A percentile compares a stretch with the other conserved stretches of the same genome.
phyloP scores from a whole-genome alignment of 139 green algal genomes.

The Chlorella ohadii region DNA sequence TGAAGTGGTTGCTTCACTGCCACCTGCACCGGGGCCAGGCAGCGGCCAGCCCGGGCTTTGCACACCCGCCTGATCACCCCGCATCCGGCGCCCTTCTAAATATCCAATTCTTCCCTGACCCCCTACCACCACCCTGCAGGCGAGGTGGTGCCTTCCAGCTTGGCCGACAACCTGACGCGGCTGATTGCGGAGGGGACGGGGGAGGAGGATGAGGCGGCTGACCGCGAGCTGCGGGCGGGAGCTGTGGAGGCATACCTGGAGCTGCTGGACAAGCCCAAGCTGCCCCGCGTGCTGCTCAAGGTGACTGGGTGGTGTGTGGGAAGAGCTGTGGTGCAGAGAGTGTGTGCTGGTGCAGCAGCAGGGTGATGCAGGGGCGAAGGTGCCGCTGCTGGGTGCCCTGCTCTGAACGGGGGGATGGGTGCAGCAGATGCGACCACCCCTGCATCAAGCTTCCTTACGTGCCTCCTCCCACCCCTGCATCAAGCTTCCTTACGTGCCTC shows the following conservation, averaged over 20 bases:
- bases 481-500: not conserved
- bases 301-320: constrained; percentile 38
- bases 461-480: not conserved
- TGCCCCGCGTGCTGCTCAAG: constrained; percentile 79
- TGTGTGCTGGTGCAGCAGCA: not conserved
- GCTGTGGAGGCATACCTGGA: constrained; percentile 71
- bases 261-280: constrained; percentile 71
- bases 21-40: too few relatives aligned
- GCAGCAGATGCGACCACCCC: too few relatives aligned
- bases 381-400: too few relatives aligned
- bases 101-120: not conserved
- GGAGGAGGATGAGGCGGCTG: constrained; percentile 49
- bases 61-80: too few relatives aligned
- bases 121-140: constrained; percentile 56
- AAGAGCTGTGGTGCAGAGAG: too few relatives aligned
- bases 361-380: too few relatives aligned
- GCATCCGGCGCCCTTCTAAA: too few relatives aligned
- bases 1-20: too few relatives aligned
- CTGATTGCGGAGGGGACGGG: constrained; percentile 89
- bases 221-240: constrained; percentile 52
- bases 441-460: not conserved
- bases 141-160: constrained; percentile 75
- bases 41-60: too few relatives aligned
- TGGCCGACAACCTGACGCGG: constrained; percentile 84
- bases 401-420: not conserved